Percentiles rank a stretch among this genome's conserved stretches.
These are phyloP conservation scores for Coemansia guatemalensis DNA, from an alignment of 192 early-diverging fungal genomes.

Conservation along the genomic window DNA sequence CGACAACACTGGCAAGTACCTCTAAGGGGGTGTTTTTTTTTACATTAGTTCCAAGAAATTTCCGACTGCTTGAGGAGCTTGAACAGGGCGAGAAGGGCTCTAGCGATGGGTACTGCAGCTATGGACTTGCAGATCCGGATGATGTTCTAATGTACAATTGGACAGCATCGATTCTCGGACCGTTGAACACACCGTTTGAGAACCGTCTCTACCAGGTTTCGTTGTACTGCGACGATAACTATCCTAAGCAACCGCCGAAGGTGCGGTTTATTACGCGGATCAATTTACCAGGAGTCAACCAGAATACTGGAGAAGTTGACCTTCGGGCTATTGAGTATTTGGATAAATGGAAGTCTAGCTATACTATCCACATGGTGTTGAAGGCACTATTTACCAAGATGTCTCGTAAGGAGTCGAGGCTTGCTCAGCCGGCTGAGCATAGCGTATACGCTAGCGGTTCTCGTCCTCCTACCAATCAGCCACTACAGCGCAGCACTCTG, in stretches of 20 bases:
- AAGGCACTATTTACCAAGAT: slow-evolving; percentile 86
- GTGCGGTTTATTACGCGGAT: slow-evolving; percentile 82
- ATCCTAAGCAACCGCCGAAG: slow-evolving; percentile 79
- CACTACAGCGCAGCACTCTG: not conserved
- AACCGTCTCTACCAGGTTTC: slow-evolving; percentile 92
- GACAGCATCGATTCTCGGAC: slow-evolving; percentile 94
- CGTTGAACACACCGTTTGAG: slow-evolving; percentile 77
- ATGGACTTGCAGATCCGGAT: slow-evolving; percentile 84
- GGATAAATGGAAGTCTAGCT: slow-evolving; percentile 78
- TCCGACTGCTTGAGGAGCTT: slow-evolving; percentile 93
- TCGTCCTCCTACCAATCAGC: too few relatives aligned
- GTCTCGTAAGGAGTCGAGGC: slow-evolving; percentile 80
- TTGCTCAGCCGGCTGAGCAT: slow-evolving; percentile 69
- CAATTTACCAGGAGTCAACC: slow-evolving; percentile 86
- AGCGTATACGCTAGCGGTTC: not conserved
- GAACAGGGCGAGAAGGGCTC: slow-evolving; percentile 97
- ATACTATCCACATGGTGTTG: slow-evolving; percentile 80
- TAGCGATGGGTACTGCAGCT: slow-evolving; percentile 91
- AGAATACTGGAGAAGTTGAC: slow-evolving; percentile 77
- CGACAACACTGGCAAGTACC: not conserved
- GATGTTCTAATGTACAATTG: slow-evolving; percentile 74
- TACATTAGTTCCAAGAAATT: slow-evolving; percentile 89
- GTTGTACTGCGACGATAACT: slow-evolving; percentile 79
- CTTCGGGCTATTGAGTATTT: slow-evolving; percentile 64
- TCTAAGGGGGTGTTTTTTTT: not conserved